Percentiles rank a stretch among this genome's conserved stretches.
Conservation (phyloP, 2,329 filamentous ascomycete species). For the Fusarium liriodendri region DNA sequence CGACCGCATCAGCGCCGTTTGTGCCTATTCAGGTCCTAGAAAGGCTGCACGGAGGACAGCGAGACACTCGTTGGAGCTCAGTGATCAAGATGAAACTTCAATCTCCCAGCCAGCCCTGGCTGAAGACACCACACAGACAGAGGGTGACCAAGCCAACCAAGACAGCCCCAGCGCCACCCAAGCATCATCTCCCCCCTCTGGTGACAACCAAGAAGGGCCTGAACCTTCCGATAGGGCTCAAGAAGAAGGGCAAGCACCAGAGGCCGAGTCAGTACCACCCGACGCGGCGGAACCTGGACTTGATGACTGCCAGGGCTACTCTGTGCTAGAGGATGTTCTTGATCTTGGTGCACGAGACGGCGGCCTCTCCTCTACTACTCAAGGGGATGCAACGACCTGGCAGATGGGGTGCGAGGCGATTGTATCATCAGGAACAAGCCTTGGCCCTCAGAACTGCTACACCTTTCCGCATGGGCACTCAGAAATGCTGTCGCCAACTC, state of each 20-base stretch:
- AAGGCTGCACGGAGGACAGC: neutral
- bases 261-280: neutral
- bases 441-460: neutral
- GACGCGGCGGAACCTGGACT: neutral
- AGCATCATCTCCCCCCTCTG: neutral
- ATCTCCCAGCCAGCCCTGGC: neutral
- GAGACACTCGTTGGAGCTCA: neutral
- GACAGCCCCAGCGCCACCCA: neutral
- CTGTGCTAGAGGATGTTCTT: neutral
- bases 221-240: neutral
- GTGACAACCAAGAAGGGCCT: neutral
- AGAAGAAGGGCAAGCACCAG: neutral
- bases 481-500: neutral
- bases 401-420: neutral
- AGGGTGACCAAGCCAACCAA: neutral
- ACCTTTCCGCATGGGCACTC: neutral
- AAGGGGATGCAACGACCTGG: neutral
- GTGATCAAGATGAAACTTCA: neutral
- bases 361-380: neutral
- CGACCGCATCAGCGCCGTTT: constrained; percentile 39
- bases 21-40: neutral
- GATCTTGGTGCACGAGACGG: neutral
- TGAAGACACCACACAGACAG: too few species aligned
- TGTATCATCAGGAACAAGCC: neutral
- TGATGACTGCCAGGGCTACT: neutral